phyloP scores from a whole-genome alignment of 148 eudicot species.

The Fagopyrum homotropicum region DNA sequence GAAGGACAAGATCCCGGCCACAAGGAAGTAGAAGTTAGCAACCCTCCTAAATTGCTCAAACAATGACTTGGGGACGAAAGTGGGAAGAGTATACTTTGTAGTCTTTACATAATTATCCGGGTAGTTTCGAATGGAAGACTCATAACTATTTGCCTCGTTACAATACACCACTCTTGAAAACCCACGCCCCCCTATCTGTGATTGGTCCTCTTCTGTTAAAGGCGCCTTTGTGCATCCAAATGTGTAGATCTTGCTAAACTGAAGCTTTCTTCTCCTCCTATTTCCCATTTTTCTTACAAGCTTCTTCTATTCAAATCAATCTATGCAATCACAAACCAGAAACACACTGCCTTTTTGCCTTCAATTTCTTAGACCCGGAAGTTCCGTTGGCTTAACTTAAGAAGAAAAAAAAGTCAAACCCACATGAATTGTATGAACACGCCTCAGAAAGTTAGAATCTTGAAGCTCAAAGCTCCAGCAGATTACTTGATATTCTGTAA shows the following conservation, averaged over 20 bases:
- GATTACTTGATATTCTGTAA: not conserved
- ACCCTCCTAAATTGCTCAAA: slow-evolving; percentile 97
- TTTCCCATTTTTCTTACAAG: slow-evolving; percentile 21
- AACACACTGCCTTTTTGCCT: not conserved
- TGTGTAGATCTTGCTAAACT: slow-evolving; percentile 72
- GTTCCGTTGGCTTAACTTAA: not conserved
- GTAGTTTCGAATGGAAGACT: slow-evolving; percentile 32
- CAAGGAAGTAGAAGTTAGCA: slow-evolving; percentile 85
- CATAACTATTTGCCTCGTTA: slow-evolving; percentile 44
- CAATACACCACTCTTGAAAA: slow-evolving; percentile 71
- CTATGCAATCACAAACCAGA: not conserved
- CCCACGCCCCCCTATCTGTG: slow-evolving; percentile 80
- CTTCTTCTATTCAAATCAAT: not conserved
- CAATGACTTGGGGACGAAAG: slow-evolving; percentile 78
- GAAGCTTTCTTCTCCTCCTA: slow-evolving; percentile 36
- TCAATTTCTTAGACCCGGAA: slow-evolving; percentile 1
- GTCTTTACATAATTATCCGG: slow-evolving; percentile 65
- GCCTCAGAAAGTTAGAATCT: not conserved
- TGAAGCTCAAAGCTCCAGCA: not conserved
- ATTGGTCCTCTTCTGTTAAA: slow-evolving; percentile 39
- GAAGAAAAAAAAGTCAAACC: not conserved
- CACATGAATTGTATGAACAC: not conserved
- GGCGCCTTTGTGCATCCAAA: slow-evolving; percentile 54
- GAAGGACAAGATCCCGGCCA: slow-evolving; percentile 56
- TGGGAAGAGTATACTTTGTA: slow-evolving; percentile 64